Evolutionary conservation across 331 rosid species (phyloP).

Genomic region (Prunus yedoensis): DNA sequence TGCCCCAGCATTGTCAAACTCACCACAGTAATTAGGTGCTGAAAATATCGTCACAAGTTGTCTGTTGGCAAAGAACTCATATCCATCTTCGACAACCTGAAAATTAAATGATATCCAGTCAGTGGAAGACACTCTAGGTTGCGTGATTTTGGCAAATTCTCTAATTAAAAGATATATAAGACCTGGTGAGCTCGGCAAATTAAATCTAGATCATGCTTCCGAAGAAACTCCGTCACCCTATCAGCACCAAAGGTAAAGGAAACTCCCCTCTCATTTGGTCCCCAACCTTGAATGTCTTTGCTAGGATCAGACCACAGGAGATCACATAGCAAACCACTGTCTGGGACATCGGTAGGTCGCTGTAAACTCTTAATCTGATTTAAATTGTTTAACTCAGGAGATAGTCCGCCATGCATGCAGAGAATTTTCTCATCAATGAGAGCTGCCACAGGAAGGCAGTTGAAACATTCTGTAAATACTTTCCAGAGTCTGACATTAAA

Average conservation of each 20-base stretch:
- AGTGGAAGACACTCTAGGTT: slow-evolving; percentile 15
- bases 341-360: slow-evolving; percentile 78
- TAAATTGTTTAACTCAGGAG: slow-evolving; percentile 61
- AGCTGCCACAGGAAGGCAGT: slow-evolving; percentile 89
- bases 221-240: slow-evolving; percentile 57
- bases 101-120: neutral
- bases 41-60: slow-evolving; percentile 83
- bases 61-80: slow-evolving; percentile 77
- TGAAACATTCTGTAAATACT: slow-evolving; percentile 76
- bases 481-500: slow-evolving; percentile 76
- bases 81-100: slow-evolving; percentile 94
- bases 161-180: neutral
- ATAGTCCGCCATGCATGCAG: slow-evolving; percentile 95
- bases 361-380: slow-evolving; percentile 54
- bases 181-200: slow-evolving; percentile 95
- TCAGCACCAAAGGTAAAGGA: slow-evolving; percentile 78
- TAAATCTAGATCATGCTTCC: slow-evolving; percentile 68
- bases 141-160: neutral
- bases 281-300: slow-evolving; percentile 67
- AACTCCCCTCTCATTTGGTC: slow-evolving; percentile 74
- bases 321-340: slow-evolving; percentile 70
- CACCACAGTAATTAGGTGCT: slow-evolving; percentile 94
- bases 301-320: slow-evolving; percentile 94
- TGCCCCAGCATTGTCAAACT: slow-evolving; percentile 88
- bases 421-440: slow-evolving; percentile 71